phyloP scores from a whole-genome alignment of 352 stramenopile species.

The Pythium brassicae region DNA sequence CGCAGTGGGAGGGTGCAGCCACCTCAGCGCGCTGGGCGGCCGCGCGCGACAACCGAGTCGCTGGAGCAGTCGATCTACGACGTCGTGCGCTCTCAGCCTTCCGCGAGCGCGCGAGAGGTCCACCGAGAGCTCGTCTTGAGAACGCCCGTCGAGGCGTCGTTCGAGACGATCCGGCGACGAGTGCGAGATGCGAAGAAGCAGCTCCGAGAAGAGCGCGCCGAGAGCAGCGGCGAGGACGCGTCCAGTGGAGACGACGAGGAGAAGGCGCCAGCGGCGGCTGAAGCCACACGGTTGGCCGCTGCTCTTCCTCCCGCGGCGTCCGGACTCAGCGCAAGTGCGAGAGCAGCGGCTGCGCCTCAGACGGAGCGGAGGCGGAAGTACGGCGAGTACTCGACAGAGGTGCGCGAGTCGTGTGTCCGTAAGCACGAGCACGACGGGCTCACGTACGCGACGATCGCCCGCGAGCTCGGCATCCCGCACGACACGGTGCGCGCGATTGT shows the following conservation, averaged over 20 bases:
- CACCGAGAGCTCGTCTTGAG: constrained; percentile 16
- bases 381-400: constrained; percentile 54
- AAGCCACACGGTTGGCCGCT: no score
- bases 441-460: constrained; percentile 51
- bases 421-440: constrained; percentile 51
- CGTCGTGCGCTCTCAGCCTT: constrained; percentile 16
- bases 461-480: constrained; percentile 48
- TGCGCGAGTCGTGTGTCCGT: constrained; percentile 41
- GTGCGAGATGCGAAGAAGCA: constrained; percentile 24
- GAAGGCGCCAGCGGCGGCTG: no score
- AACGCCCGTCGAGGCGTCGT: constrained; percentile 23
- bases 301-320: not conserved
- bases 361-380: constrained; percentile 28
- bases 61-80: constrained; percentile 28
- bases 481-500: constrained; percentile 61
- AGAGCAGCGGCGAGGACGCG: no score
- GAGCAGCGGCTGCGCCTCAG: not conserved
- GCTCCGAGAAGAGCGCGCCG: constrained; percentile 1
- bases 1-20: constrained; percentile 19
- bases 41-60: constrained; percentile 21
- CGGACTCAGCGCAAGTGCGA: not conserved
- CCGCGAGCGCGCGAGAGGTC: constrained; percentile 22
- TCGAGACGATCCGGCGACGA: constrained; percentile 37
- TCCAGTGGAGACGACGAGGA: not conserved
- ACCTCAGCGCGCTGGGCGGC: constrained; percentile 21